Base-by-base conservation (phyloP, 2,329 filamentous ascomycete genomes). In the Cladosporium sp. region DNA sequence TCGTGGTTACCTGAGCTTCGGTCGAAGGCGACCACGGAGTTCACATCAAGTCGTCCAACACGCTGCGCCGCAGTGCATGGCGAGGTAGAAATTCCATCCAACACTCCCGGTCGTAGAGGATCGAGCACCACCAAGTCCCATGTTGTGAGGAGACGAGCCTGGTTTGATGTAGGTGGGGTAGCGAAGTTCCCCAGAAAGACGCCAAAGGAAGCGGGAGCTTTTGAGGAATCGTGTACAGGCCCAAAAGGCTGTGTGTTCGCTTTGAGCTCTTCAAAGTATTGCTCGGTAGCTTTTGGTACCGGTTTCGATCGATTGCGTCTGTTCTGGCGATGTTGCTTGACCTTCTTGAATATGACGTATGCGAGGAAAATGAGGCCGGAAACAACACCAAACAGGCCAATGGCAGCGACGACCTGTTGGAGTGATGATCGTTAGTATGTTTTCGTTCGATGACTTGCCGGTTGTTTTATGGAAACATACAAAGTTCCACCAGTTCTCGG, bases 401-500 rank as follows among this genome's bases (percentile, higher is more conserved):
- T 50, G 7, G 61, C 58, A 12, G 61, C 55, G 43, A 74, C 59
- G 51, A 69, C 64, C 54, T 34, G 17, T n/a, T 17, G 14, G 17
- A 40, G 38, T 3, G 3, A 19, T 40, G 14, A 19, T 17, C 17
- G 17, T 19, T 5, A 40, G 17, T 5, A n/a, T 6, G 5, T 40
- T n/a, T 3, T 40, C 15, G 3, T 17, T 40, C 12, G 43, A 22
- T 54, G 20, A 6, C 15, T 37, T 9, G 14, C 8, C 5, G 9
- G 30, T 12, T 9, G 9, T 5, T 34, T 34, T 8, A 9, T 34
- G 70, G 71, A 60, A 66, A 77, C 75, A 69, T 34, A 34, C 30
- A 9, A 70, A 73, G 61, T 76, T 74, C 75, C 75, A 77, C 75
- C 75, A 78, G 60, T 75, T 63, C 6, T 64, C 55, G 54, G 65